Evolutionary conservation across 257 asterid genomes (phyloP), one percentile per base, ranked within the genome.

Genomic region (Apocynum venetum): DNA sequence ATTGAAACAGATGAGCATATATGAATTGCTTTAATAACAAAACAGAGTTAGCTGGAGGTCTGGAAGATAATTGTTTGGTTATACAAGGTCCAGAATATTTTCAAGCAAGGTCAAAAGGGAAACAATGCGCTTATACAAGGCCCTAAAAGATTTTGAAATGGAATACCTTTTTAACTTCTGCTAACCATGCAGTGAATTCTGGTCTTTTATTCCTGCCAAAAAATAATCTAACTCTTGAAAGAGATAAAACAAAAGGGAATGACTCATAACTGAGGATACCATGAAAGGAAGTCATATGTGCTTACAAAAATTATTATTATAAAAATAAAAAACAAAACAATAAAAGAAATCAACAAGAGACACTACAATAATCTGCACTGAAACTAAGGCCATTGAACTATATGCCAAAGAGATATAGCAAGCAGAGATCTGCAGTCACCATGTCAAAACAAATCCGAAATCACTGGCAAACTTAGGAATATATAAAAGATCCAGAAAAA

Each of bases 131-230:
- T 65, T 17, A 38, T 7, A 19, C 31, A 65, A 38, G 48, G 44
- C 46, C 17, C 1, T 14, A 13, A 38, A 65, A 5, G 71, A 65
- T 41, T 7, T 41, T 41, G 4, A 66, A 66, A 66, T 12, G 38
- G 73, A 41, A 56, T 25, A 95, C 99, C 98, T 91, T 46, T 80
- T 96, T 93, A 83, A 96, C 93, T 87, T 96, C 98, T 53, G 82
- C 79, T 79, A 96, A 82, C 99, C 99, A 96, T 75, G 97, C 96
- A 51, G 98, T 90, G 80, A 96, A 96, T 83, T 93, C 99, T 0
- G 99, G 99, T n/a, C 98, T 81, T 79, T 96, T 96, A 72, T 85
- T 93, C 98, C 99, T 96, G 84, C 76, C 86, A 82, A 52, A 78
- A 77, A 41, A 78, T 53, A 44, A 78, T 14, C 52, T 9, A 40